Percentiles rank a stretch among this genome's conserved stretches.
Evolutionary conservation across 352 stramenopile genomes (phyloP).

Genomic region (Pythium aquatile): DNA sequence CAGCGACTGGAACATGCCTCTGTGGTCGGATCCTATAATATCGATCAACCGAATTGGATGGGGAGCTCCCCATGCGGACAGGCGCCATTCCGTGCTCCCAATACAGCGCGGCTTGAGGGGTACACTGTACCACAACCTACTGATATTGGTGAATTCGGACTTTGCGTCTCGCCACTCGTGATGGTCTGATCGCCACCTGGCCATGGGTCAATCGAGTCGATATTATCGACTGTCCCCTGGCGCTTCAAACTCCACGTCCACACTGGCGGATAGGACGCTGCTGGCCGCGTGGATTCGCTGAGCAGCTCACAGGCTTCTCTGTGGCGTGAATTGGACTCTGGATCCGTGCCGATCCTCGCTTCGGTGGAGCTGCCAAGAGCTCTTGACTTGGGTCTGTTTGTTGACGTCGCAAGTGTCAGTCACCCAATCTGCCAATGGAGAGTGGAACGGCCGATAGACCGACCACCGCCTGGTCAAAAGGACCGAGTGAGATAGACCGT

Average conservation of each 20-base stretch:
- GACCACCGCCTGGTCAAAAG: neutral
- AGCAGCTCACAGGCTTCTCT: too few species aligned
- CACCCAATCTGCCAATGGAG: neutral
- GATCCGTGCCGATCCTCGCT: too few species aligned
- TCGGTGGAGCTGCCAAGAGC: too few species aligned
- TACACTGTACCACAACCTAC: conserved; percentile 1
- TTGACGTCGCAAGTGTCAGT: neutral
- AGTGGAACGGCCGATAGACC: neutral
- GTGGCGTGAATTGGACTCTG: too few species aligned
- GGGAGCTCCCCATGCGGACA: neutral
- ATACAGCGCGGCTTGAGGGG: neutral
- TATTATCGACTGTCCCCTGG: neutral
- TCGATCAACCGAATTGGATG: neutral
- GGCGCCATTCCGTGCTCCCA: neutral
- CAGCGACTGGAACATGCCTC: conserved; percentile 59
- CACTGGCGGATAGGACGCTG: too few species aligned
- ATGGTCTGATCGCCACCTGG: neutral
- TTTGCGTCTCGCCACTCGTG: neutral
- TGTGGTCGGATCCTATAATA: neutral
- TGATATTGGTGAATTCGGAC: too few species aligned
- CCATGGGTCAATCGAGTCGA: neutral
- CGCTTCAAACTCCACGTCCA: neutral
- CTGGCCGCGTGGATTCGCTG: too few species aligned
- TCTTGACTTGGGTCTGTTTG: too few species aligned
- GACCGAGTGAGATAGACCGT: neutral